Conservation (phyloP, 176 grass and related monocot species). For the Alopecurus myosuroides region DNA sequence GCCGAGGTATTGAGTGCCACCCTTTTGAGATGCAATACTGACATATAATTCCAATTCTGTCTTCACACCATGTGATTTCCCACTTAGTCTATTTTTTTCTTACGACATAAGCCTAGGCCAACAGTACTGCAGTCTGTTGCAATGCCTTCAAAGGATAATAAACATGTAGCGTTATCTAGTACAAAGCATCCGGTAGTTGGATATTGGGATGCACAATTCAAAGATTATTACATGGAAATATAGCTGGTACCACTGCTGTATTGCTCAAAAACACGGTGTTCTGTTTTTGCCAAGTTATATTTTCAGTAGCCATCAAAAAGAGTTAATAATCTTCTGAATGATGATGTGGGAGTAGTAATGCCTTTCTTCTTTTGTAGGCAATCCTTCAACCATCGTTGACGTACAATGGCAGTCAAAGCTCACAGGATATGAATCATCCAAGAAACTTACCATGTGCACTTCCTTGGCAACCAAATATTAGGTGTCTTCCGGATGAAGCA, state of each 20-base stretch:
- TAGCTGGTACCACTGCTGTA: constrained; percentile 20
- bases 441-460: constrained; percentile 9
- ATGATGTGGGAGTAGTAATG: not conserved
- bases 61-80: not conserved
- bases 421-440: constrained; percentile 14
- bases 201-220: constrained; percentile 19
- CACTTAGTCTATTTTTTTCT: not conserved
- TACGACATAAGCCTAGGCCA: constrained; percentile 13
- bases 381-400: constrained; percentile 12
- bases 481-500: not conserved
- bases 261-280: not conserved
- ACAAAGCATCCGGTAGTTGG: constrained; percentile 25
- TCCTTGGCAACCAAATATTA: constrained; percentile 8
- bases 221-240: constrained; percentile 15
- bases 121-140: constrained; percentile 32
- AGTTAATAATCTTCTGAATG: not conserved
- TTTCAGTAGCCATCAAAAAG: not conserved
- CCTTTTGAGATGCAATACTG: not conserved
- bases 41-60: constrained; percentile 1
- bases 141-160: constrained; percentile 30
- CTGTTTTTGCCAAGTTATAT: not conserved
- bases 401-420: not conserved
- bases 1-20: not conserved
- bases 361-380: constrained; percentile 11
- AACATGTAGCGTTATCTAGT: constrained; percentile 12